A percentile compares a stretch with the other conserved stretches of the same genome.
These are phyloP conservation scores for Antitrichia curtipendula DNA, from an alignment of 225 moss, liverwort and hornwort species.

Conservation along the genomic window DNA sequence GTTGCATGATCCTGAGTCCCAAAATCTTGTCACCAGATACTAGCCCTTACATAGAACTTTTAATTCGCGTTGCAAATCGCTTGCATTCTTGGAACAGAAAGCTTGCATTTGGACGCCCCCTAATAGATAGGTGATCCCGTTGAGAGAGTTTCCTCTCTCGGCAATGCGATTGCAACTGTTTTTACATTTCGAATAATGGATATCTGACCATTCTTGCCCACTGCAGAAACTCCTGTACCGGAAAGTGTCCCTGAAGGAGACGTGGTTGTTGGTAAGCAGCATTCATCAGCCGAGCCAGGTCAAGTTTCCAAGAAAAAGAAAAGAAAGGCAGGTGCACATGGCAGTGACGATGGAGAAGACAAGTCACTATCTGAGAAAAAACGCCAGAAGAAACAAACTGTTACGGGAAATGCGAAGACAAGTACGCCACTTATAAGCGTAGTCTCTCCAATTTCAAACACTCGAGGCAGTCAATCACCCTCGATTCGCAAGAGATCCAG, in stretches of 20 bases:
- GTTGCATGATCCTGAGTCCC: too few relatives aligned
- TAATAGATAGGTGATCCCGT: neutral
- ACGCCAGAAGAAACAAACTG: conserved; percentile 12
- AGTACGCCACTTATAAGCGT: neutral
- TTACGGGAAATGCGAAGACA: neutral
- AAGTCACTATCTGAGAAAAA: neutral
- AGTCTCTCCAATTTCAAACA: neutral
- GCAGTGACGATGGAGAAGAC: neutral
- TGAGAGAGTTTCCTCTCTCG: neutral
- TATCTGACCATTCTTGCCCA: neutral
- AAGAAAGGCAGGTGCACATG: neutral
- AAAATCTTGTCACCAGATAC: neutral
- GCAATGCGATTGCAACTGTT: neutral
- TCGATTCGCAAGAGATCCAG: conserved; percentile 7
- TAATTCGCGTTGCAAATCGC: neutral
- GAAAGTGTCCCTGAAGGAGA: conserved; percentile 1
- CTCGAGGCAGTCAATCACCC: neutral
- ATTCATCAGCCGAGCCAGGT: neutral
- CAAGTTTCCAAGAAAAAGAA: conserved; percentile 10
- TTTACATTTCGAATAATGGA: neutral
- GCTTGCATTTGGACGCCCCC: neutral
- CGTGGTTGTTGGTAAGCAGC: conserved; percentile 4
- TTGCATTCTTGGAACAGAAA: neutral
- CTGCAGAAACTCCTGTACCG: conserved; percentile 1
- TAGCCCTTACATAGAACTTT: neutral